Conservation (phyloP, 768 basidiomycete species). For the Agrocybe chaxingu region DNA sequence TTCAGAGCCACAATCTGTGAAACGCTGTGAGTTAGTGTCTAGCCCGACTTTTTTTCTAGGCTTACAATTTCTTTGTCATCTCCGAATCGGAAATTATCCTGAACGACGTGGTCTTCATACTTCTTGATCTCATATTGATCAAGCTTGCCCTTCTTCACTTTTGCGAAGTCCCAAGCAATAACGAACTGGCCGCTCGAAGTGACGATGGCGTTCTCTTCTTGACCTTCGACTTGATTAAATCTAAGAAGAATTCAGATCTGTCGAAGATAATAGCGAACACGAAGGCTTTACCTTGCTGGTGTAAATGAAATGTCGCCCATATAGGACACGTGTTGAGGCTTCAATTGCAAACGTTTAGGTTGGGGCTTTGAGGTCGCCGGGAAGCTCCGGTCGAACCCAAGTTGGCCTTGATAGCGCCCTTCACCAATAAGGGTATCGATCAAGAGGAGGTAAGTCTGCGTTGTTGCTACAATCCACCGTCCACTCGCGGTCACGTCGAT, state of each 20-base stretch:
- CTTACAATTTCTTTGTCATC: conserved; percentile 95
- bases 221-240: conserved; percentile 88
- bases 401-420: conserved; percentile 74
- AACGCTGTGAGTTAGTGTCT: background rate
- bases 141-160: conserved; percentile 88
- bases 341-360: conserved; percentile 83
- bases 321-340: conserved; percentile 89
- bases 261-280: too few species aligned
- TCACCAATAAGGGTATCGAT: conserved; percentile 95
- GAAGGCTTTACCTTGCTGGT: conserved; percentile 72
- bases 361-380: conserved; percentile 92
- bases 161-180: conserved; percentile 95
- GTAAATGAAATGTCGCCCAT: conserved; percentile 91
- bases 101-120: conserved; percentile 92
- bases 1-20: conserved; percentile 90
- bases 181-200: conserved; percentile 92
- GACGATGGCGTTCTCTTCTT: conserved; percentile 92
- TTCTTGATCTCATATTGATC: conserved; percentile 97
- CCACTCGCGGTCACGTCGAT: conserved; percentile 94
- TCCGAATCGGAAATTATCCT: conserved; percentile 97
- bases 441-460: conserved; percentile 87
- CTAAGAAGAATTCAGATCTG: conserved; percentile 33
- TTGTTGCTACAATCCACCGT: conserved; percentile 93
- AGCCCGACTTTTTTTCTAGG: conserved; percentile 12
- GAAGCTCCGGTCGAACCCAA: conserved; percentile 94